A percentile compares a stretch with the other conserved stretches of the same genome.
Conservation (phyloP, 2,329 filamentous ascomycete genomes). For the Colletotrichum salicis region DNA sequence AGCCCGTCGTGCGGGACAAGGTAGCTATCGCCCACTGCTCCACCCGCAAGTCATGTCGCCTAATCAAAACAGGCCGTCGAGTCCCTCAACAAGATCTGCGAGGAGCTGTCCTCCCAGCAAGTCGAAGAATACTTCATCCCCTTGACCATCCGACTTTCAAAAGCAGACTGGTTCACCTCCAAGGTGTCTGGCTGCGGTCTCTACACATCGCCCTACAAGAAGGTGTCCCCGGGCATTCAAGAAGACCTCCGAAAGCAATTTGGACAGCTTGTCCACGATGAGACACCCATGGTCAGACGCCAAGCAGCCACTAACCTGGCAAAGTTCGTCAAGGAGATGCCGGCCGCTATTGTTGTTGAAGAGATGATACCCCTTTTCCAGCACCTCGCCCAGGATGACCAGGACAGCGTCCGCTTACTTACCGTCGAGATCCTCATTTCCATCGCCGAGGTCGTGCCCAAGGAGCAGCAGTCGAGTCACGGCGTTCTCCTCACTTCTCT, state of each 20-base stretch:
- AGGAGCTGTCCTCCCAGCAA: slow-evolving; percentile 88
- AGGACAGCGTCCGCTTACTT: slow-evolving; percentile 94
- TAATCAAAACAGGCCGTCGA: slow-evolving; percentile 81
- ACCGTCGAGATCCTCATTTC: slow-evolving; percentile 97
- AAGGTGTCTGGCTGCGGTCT: slow-evolving; percentile 98
- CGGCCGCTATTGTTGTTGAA: slow-evolving; percentile 88
- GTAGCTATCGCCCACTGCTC: slow-evolving; percentile 56
- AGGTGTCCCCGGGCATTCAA: slow-evolving; percentile 87
- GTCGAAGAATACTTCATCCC: slow-evolving; percentile 98
- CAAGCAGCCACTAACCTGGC: slow-evolving; percentile 96
- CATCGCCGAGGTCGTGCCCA: slow-evolving; percentile 95
- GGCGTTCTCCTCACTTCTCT: slow-evolving; percentile 91
- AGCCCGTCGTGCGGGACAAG: slow-evolving; percentile 98
- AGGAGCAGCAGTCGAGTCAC: slow-evolving; percentile 97
- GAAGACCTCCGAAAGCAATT: slow-evolving; percentile 94
- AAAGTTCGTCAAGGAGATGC: slow-evolving; percentile 98
- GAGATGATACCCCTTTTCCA: slow-evolving; percentile 99
- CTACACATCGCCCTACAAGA: slow-evolving; percentile 92
- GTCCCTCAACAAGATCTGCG: slow-evolving; percentile 99
- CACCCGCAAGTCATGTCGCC: slow-evolving; percentile 24
- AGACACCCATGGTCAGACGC: slow-evolving; percentile 98
- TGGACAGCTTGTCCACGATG: slow-evolving; percentile 92
- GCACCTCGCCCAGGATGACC: slow-evolving; percentile 94
- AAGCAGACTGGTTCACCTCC: slow-evolving; percentile 99
- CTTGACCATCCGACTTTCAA: slow-evolving; percentile 92